Percentiles rank a stretch among this genome's conserved stretches.
Conservation (phyloP, 768 basidiomycete genomes). For the Boletus barrowsii region DNA sequence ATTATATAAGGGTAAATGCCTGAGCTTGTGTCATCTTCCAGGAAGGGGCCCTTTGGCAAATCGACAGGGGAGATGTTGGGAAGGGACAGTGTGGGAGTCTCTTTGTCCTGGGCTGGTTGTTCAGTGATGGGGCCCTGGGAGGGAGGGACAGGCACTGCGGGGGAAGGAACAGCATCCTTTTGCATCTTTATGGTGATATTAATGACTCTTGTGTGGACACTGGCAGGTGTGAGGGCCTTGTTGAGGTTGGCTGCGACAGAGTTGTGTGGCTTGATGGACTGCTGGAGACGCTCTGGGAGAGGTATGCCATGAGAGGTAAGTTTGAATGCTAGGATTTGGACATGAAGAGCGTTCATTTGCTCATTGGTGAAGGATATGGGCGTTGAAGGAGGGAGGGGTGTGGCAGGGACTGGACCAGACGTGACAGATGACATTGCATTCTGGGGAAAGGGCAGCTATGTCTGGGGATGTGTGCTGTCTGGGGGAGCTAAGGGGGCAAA, state of each 20-base stretch:
- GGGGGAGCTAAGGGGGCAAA: constrained; percentile 11
- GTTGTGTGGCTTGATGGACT: constrained; percentile 65
- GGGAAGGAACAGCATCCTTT: constrained; percentile 42
- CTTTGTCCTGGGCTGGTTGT: constrained; percentile 51
- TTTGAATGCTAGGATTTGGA: constrained; percentile 82
- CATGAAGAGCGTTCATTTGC: constrained; percentile 46
- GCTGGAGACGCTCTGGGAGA: constrained; percentile 66
- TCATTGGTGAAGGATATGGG: too few species aligned
- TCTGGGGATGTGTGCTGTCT: too few species aligned
- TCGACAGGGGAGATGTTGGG: constrained; percentile 51
- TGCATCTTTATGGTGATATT: constrained; percentile 74
- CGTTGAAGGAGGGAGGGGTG: constrained; percentile 42
- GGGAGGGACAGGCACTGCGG: constrained; percentile 27
- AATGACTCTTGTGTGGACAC: constrained; percentile 59
- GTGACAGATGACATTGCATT: too few species aligned
- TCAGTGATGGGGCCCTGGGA: constrained; percentile 27
- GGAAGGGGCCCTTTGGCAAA: constrained; percentile 67
- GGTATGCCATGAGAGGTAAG: constrained; percentile 62
- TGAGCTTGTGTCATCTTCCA: constrained; percentile 78
- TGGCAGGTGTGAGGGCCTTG: constrained; percentile 57
- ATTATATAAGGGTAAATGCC: constrained; percentile 86
- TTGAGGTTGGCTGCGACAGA: constrained; percentile 60
- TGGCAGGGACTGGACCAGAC: too few species aligned
- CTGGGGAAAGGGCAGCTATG: too few species aligned
- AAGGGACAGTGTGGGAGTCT: constrained; percentile 33